Evolutionary conservation across 345 rosid genomes (phyloP).

Genomic region (Bruguiera gymnorhiza): DNA sequence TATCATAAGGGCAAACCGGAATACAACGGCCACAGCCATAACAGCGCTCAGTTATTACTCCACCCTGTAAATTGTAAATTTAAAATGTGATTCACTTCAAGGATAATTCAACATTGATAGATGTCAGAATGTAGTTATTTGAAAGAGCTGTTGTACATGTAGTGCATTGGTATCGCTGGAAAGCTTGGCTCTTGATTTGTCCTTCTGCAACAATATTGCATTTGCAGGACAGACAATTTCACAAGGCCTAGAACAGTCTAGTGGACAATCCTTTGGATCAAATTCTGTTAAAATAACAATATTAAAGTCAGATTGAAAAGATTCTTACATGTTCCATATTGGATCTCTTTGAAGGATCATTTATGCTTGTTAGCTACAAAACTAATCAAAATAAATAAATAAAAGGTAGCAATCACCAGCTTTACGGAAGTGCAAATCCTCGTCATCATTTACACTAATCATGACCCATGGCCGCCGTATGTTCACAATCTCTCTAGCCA

Average conservation of each 20-base stretch:
- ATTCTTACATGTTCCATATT: not conserved
- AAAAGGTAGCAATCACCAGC: constrained; percentile 35
- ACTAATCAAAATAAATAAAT: not conserved
- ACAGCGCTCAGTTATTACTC: constrained; percentile 56
- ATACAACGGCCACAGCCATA: constrained; percentile 66
- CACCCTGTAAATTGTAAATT: constrained; percentile 30
- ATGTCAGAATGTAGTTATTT: not conserved
- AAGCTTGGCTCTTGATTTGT: constrained; percentile 15
- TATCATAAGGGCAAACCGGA: constrained; percentile 59
- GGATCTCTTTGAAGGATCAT: too few relatives aligned
- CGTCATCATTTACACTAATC: constrained; percentile 61
- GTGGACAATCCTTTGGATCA: constrained; percentile 56
- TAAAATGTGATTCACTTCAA: too few relatives aligned
- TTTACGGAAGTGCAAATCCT: constrained; percentile 64
- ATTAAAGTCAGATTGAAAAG: not conserved
- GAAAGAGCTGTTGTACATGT: constrained; percentile 24
- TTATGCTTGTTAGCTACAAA: too few relatives aligned
- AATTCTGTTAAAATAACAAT: constrained; percentile 35
- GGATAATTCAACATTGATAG: not conserved
- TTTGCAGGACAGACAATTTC: constrained; percentile 59
- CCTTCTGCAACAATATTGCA: constrained; percentile 39
- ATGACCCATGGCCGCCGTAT: constrained; percentile 64
- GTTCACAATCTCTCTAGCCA: constrained; percentile 39
- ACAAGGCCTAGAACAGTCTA: constrained; percentile 54
- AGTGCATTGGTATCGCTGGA: constrained; percentile 7